Percentiles rank a stretch among this genome's conserved stretches.
These are phyloP conservation scores for Hippophae gyantsensis DNA, from an alignment of 306 rosid species.

Conservation along the genomic window DNA sequence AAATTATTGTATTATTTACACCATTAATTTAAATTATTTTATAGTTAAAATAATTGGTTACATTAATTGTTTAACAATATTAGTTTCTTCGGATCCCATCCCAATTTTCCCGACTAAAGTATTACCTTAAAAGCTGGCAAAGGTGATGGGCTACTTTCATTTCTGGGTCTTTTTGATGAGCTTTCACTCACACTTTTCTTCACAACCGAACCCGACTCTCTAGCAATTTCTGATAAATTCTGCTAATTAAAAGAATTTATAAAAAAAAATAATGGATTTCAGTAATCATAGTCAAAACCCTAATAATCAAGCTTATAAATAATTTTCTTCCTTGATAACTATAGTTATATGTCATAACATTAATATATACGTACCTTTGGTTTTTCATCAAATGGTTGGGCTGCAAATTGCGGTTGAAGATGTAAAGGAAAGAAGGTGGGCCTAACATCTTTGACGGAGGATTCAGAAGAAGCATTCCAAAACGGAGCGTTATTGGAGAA, in stretches of 20 bases:
- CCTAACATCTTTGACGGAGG: conserved; percentile 50
- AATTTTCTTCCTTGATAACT: no score
- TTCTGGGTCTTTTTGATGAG: conserved; percentile 74
- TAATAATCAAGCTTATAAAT: neutral
- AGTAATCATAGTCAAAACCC: conserved; percentile 7
- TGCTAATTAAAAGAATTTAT: conserved; percentile 23
- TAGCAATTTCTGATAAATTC: conserved; percentile 57
- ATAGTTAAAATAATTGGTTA: conserved; percentile 1
- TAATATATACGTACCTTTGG: conserved; percentile 48
- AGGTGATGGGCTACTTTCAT: conserved; percentile 63
- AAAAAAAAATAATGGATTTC: neutral
- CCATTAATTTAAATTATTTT: no score
- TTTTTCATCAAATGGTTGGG: conserved; percentile 44
- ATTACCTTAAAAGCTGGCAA: conserved; percentile 99
- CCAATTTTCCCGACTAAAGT: neutral
- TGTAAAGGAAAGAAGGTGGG: conserved; percentile 47
- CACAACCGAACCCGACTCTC: conserved; percentile 49
- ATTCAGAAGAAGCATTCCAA: conserved; percentile 83
- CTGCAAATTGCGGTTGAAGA: conserved; percentile 50
- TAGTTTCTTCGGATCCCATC: no score
- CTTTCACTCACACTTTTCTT: conserved; percentile 77
- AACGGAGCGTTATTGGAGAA: conserved; percentile 74
- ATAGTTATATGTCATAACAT: no score
- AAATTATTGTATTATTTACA: no score
- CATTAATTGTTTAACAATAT: conserved; percentile 20